Base-by-base conservation (phyloP, 2,329 filamentous ascomycete genomes). In the Fusarium circinatum region DNA sequence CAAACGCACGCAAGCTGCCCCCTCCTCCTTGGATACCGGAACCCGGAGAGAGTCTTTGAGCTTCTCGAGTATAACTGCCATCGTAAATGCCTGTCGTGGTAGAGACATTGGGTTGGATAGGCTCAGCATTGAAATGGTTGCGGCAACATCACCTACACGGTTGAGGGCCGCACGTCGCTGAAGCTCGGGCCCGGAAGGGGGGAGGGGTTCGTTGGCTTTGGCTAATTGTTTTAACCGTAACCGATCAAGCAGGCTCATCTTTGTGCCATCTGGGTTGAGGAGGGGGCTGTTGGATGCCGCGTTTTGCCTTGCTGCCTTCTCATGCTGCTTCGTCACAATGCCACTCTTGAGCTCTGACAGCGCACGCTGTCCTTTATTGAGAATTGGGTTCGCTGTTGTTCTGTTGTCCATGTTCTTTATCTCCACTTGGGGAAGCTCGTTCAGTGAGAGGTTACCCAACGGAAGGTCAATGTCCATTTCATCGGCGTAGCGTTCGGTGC, bases 231-330 rank as follows among this genome's bases (percentile, higher is more conserved):
- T 96, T 62, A 88, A 86, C 71, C 92, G 91, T 72, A 97, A 89
- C 55, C 93, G 91, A 80, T 95, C 93, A 65, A 96, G 86, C 30
- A 97, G 89, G 60, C 89, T 90, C 84, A 92, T 90, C 83, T 91
- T 86, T 51, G 82, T 81, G 48, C 83, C 86, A 56, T 85, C 85
- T 3, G 83, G 70, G 68, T 86, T 87, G 42, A 83, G 73, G 62
- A 82, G 74, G 0, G 80, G 74, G 48, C 77, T 76, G 61, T 76
- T 77, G 68, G 76, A 54, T 69, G 81, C 77, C 20, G 79, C 73
- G 32, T 82, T 81, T 59, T 79, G 75, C 68, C 82, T 85, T 22
- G 75, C 72, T 42, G 84, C 81, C 68, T 84, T 84, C 68, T 86
- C 81, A 74, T 87, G 83, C 78, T 89, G 86, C 79, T 86, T 88